Percentiles rank a stretch among this genome's conserved stretches.
These are phyloP conservation scores for Saturnispora besseyi DNA, from an alignment of 805 yeast species.

Conservation along the genomic window DNA sequence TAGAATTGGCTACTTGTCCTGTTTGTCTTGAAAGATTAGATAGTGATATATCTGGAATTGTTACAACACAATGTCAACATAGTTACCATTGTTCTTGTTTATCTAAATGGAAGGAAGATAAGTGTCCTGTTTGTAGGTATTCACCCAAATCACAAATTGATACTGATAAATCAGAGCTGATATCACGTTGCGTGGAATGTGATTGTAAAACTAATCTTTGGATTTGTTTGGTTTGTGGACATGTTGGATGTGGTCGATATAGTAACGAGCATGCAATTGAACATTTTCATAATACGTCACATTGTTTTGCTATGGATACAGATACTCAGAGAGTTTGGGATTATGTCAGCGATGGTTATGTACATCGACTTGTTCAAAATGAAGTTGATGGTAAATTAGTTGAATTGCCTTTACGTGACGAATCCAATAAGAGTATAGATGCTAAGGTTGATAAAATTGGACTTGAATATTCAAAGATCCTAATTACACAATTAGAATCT, in stretches of 20 bases:
- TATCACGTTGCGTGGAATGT: conserved; percentile 47
- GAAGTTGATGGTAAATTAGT: conserved; percentile 86
- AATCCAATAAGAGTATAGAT: conserved; percentile 21
- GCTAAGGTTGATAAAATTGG: conserved; percentile 49
- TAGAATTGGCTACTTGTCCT: conserved; percentile 84
- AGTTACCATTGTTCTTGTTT: conserved; percentile 87
- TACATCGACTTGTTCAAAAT: conserved; percentile 75
- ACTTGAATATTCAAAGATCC: conserved; percentile 69
- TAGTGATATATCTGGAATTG: conserved; percentile 63
- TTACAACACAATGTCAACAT: conserved; percentile 88
- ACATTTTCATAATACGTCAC: conserved; percentile 70
- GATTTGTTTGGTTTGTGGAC: conserved; percentile 87
- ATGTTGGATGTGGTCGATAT: conserved; percentile 87
- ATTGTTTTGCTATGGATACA: conserved; percentile 87
- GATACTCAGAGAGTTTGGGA: conserved; percentile 88
- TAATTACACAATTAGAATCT: conserved; percentile 74
- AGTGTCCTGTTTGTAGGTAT: conserved; percentile 86
- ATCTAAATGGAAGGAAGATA: conserved; percentile 81
- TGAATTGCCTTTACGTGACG: conserved; percentile 45
- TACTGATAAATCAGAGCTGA: not conserved
- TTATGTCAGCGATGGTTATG: conserved; percentile 84
- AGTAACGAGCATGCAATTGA: conserved; percentile 78
- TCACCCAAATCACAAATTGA: conserved; percentile 33
- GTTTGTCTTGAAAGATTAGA: conserved; percentile 89
- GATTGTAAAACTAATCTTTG: conserved; percentile 55